Evolutionary conservation across 1,284 basidiomycete species (phyloP).

Genomic region (Cystobasidiaceae sp.): DNA sequence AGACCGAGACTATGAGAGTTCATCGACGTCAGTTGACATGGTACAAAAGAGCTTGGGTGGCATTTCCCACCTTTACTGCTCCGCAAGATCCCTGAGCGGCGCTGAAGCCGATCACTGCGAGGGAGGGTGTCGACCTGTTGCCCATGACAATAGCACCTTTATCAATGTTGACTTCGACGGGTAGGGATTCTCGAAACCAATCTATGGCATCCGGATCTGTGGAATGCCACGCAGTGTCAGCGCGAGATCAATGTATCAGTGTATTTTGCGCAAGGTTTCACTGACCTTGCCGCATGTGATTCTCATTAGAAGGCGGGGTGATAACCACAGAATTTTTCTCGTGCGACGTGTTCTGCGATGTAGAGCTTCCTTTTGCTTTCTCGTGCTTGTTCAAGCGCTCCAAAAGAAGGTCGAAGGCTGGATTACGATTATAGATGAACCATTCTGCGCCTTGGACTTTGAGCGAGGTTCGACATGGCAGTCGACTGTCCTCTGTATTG

Average conservation of each 20-base stretch:
- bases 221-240: not conserved
- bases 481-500: constrained; percentile 43
- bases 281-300: constrained; percentile 19
- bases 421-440: constrained; percentile 82
- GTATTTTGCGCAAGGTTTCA: too few species aligned
- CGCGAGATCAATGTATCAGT: not conserved
- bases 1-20: constrained; percentile 61
- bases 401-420: constrained; percentile 77
- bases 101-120: constrained; percentile 72
- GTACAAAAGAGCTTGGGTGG: not conserved
- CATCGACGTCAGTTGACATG: too few species aligned
- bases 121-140: constrained; percentile 71
- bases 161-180: constrained; percentile 65
- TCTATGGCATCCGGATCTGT: constrained; percentile 50
- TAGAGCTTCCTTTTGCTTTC: constrained; percentile 45
- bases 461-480: constrained; percentile 70
- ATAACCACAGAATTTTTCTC: constrained; percentile 24
- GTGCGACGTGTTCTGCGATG: constrained; percentile 6
- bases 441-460: constrained; percentile 78
- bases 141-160: constrained; percentile 75
- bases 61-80: constrained; percentile 62
- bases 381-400: constrained; percentile 47
- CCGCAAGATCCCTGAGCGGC: constrained; percentile 69
- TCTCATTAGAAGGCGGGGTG: constrained; percentile 25
- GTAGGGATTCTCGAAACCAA: constrained; percentile 65